These are phyloP conservation scores for Pseudoperonospora humuli DNA, from an alignment of 352 stramenopile genomes.

Conservation along the genomic window DNA sequence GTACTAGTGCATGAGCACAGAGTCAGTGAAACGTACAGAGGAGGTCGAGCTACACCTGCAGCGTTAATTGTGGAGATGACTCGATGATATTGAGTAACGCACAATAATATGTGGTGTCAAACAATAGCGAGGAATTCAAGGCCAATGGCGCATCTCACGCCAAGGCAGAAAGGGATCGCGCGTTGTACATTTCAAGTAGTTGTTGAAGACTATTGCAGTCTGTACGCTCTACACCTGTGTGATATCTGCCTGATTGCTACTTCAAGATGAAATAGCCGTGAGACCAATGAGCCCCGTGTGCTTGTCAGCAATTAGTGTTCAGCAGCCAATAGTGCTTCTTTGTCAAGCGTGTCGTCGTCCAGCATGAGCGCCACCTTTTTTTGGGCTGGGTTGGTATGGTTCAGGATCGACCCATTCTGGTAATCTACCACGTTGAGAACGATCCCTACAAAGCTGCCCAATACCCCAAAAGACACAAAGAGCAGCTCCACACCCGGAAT, in stretches of 20 bases:
- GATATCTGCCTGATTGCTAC: too few relatives aligned
- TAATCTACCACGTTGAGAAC: constrained; percentile 72
- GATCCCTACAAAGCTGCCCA: constrained; percentile 64
- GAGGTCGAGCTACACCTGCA: neutral
- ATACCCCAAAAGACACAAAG: constrained; percentile 68
- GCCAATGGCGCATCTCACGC: too few relatives aligned
- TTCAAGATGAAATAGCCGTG: too few relatives aligned
- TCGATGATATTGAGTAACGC: too few relatives aligned
- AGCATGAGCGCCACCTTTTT: constrained; percentile 35
- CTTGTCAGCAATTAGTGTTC: constrained; percentile 37
- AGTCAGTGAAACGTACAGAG: neutral
- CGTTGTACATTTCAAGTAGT: constrained; percentile 7
- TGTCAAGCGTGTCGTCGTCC: constrained; percentile 52
- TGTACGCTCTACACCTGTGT: too few relatives aligned
- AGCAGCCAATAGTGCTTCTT: constrained; percentile 42
- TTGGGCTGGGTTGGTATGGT: constrained; percentile 39
- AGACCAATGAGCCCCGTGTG: too few relatives aligned
- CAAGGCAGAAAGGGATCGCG: too few relatives aligned
- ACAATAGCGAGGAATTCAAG: too few relatives aligned
- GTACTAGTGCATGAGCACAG: neutral
- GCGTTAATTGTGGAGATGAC: too few relatives aligned
- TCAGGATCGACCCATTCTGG: constrained; percentile 71
- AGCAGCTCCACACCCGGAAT: constrained; percentile 77
- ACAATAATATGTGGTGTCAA: too few relatives aligned
- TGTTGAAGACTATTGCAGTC: constrained; percentile 1